Conservation (phyloP, 176 grass and related monocot species). For the maize (Zea mays) region Zm-B73-REFERENCE-NAM-5.0 NC_050101.1:122390001-122390500, state of each 20-base stretch:
- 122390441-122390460: constrained; percentile 84
- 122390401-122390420: constrained; percentile 65
- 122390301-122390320: constrained; percentile 72
- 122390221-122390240: constrained; percentile 76
- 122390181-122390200: constrained; percentile 71
- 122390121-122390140: neutral
- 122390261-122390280: constrained; percentile 98
- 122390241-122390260: constrained; percentile 90
- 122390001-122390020: too few relatives aligned
- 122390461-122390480: constrained; percentile 90
- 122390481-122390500: constrained; percentile 91
- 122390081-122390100: neutral
- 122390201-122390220: constrained; percentile 81
- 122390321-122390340: constrained; percentile 53
- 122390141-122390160: neutral
- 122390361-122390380: constrained; percentile 29
- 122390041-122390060: neutral
- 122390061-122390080: neutral
- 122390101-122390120: neutral
- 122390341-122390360: constrained; percentile 7
- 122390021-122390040: too few relatives aligned
- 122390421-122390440: constrained; percentile 77
- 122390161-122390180: neutral
- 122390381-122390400: constrained; percentile 25
- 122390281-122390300: constrained; percentile 79